Evolutionary conservation across 208 protist genomes (phyloP), one percentile per base, ranked within the genome.

Genomic region (Balamuthia mandrillaris): DNA sequence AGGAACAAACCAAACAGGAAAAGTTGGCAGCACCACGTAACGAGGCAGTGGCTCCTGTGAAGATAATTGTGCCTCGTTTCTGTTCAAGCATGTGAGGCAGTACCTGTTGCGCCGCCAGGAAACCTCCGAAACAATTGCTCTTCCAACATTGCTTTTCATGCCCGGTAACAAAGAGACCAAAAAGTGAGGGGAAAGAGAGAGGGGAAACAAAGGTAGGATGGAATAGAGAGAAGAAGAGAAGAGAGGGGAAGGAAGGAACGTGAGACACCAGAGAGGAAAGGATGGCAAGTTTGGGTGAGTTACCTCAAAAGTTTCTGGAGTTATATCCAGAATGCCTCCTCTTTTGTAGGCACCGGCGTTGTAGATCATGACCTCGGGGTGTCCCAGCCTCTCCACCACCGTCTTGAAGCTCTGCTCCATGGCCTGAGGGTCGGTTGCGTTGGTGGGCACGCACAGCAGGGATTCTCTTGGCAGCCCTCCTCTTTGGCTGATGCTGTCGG

Each of bases 21-120:
- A 90, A 92, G 7, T 68, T 60, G 41, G 74, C 49, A 51, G 37
- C 31, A 18, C 89, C 89, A 45, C 70, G 75, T 2, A 92, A 18
- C 14, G 65, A 81, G 16, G 90, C 89, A 27, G 90, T 92, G 1
- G 90, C 90, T 7, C 90, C 90, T 35, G 89, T 92, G 33, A 90
- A 87, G 5, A 92, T 45, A 33, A 92, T 88, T 9, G 90, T 88
- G 29, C 88, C 77, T 12, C 75, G 29, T 35, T 82, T 58, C 24
- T 35, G 51, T 18, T 63, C 37, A 12, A 85, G 16, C 79, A 89
- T 88, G 29, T 29, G 31, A 37, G 66, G 65, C 54, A 90, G 14
- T 6, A 90, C 86, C 39, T 74, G 65, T 42, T 90, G 81, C 16
- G 45, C 42, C 10, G 81, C 27, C 37, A 83, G 24, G 16, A 90